These are phyloP conservation scores for Taxawa tesnikishii DNA, from an alignment of 2,329 filamentous ascomycete genomes.

Conservation along the genomic window DNA sequence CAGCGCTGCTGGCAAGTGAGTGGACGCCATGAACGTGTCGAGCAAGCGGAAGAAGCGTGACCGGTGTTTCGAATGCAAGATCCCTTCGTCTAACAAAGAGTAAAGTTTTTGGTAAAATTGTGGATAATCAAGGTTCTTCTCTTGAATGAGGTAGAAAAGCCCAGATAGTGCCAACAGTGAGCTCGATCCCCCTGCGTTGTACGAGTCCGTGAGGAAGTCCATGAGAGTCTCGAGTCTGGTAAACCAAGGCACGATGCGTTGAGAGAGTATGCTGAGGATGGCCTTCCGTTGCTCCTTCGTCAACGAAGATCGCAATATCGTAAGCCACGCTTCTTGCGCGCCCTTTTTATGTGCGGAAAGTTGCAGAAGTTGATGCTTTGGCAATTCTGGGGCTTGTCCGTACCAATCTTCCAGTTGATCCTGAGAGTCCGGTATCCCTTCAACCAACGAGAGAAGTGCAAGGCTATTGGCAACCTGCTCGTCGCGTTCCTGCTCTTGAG, in stretches of 20 bases:
- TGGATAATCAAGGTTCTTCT: conserved; percentile 92
- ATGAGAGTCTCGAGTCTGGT: conserved; percentile 76
- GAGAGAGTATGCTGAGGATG: conserved; percentile 62
- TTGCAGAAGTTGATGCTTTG: conserved; percentile 53
- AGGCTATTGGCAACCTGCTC: conserved; percentile 44
- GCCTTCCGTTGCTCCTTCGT: conserved; percentile 65
- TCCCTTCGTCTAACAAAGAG: conserved; percentile 71
- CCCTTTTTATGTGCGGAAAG: conserved; percentile 62
- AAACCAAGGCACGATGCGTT: conserved; percentile 80
- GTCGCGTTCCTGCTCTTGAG: background rate
- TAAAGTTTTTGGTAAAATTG: conserved; percentile 86
- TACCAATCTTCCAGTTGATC: conserved; percentile 61
- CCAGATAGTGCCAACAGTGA: conserved; percentile 83
- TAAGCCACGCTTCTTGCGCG: conserved; percentile 78
- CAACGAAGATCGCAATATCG: conserved; percentile 56
- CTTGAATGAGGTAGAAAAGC: conserved; percentile 86
- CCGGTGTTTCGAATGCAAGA: conserved; percentile 88
- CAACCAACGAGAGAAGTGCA: conserved; percentile 52
- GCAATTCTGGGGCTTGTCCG: conserved; percentile 50
- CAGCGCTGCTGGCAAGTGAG: conserved; percentile 79
- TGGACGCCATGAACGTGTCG: conserved; percentile 80
- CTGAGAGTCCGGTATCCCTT: conserved; percentile 55
- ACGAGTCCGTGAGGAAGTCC: conserved; percentile 94
- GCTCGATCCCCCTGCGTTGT: conserved; percentile 72
- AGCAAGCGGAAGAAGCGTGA: conserved; percentile 87